Conservation (phyloP, 1,139 yeast genomes). For the Debaryomyces subglobosus region DNA sequence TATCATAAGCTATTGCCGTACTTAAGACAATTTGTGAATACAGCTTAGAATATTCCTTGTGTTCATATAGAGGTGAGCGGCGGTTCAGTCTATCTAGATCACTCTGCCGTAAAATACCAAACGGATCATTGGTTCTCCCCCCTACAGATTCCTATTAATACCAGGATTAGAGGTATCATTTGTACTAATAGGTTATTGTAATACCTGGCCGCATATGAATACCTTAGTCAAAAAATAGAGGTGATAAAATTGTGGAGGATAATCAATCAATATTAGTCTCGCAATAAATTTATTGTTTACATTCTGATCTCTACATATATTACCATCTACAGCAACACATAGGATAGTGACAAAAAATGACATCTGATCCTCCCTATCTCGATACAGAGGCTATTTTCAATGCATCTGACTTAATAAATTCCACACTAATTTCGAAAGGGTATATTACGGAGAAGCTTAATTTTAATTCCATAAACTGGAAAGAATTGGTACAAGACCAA, state of each 20-base stretch:
- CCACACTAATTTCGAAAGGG: constrained; percentile 40
- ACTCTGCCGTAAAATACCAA: too few relatives aligned
- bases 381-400: constrained; percentile 38
- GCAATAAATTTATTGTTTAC: constrained; percentile 7
- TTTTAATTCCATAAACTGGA: constrained; percentile 42
- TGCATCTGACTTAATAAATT: constrained; percentile 45
- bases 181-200: neutral
- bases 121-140: neutral
- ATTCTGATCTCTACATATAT: neutral
- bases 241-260: neutral
- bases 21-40: too few relatives aligned
- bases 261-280: neutral
- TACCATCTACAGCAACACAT: neutral
- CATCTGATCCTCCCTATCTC: constrained; percentile 14
- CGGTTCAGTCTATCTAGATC: neutral
- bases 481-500: constrained; percentile 27
- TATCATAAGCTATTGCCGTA: neutral
- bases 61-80: neutral
- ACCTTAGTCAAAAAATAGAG: neutral
- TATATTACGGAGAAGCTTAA: constrained; percentile 36
- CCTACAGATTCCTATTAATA: neutral
- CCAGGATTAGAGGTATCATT: neutral
- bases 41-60: too few relatives aligned
- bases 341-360: neutral
- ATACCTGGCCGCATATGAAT: neutral